Evolutionary conservation across 2,329 filamentous ascomycete species (phyloP).

Genomic region (Arthroderma sp.): DNA sequence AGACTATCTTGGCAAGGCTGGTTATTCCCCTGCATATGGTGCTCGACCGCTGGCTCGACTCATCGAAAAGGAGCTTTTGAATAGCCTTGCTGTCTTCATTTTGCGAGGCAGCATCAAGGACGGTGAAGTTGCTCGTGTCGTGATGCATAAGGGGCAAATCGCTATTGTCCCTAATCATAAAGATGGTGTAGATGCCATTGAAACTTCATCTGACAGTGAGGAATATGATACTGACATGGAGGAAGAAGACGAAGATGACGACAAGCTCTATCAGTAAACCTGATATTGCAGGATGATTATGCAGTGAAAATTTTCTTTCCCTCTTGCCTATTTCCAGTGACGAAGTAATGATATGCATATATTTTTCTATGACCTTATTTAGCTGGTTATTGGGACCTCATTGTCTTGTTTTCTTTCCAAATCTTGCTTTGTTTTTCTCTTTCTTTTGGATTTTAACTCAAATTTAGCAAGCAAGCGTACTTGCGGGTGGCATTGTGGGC

Average conservation of each 20-base stretch:
- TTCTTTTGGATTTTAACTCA: too few species aligned
- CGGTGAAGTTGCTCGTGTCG: constrained; percentile 69
- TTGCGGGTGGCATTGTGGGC: too few species aligned
- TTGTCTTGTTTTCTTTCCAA: too few species aligned
- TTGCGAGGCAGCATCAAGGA: constrained; percentile 73
- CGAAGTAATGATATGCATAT: too few species aligned
- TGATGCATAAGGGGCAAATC: constrained; percentile 68
- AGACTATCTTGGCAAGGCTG: constrained; percentile 80
- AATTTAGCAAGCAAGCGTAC: too few species aligned
- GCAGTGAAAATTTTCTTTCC: not conserved
- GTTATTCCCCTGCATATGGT: constrained; percentile 92
- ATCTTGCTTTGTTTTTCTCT: too few species aligned
- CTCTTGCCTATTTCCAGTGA: not conserved
- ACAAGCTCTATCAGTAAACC: constrained; percentile 49
- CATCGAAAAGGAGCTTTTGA: constrained; percentile 95
- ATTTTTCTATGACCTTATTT: too few species aligned
- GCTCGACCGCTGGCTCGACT: constrained; percentile 76
- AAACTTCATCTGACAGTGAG: constrained; percentile 57
- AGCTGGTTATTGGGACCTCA: too few species aligned
- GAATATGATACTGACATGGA: constrained; percentile 66
- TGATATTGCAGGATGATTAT: not conserved
- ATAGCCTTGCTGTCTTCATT: constrained; percentile 82
- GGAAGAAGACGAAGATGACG: constrained; percentile 49
- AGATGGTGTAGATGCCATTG: constrained; percentile 43
- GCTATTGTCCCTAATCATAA: constrained; percentile 75